Base-by-base conservation (phyloP, 225 moss, liverwort and hornwort genomes). In the Physcomitrium patens region DNA sequence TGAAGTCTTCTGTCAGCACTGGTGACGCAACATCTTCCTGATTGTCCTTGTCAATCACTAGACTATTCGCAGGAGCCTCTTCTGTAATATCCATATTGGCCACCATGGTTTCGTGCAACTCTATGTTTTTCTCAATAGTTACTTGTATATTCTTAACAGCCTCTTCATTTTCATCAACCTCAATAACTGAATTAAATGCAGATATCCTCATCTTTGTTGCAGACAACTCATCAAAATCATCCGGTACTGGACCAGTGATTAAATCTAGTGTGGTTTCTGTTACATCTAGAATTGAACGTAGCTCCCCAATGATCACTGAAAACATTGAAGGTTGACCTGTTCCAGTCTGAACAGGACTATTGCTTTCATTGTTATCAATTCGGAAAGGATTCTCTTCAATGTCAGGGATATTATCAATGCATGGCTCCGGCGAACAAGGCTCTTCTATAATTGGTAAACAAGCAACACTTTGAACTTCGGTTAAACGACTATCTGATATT, bases 391-490 rank as follows among this genome's bases (percentile, higher is more conserved):
- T 27, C 50, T 89, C 85, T 79, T 86, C 89, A 68, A 89, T 89
- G 71, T 86, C 89, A 60, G n/a, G 26, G 48, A 19, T 56, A 67
- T 20, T 62, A 71, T 70, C 54, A 50, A 61, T 60, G 54, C 47
- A 9, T 26, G 70, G 77, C 49, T 83, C 81, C 1, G 86, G 86
- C 46, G 88, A 73, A 42, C 23, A 42, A 27, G 88, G 88, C 47
- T 91, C 91, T 77, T 94, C 93, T 79, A 94, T 84, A 2, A 90
- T 87, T 42, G 91, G 90, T 19, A 82, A 70, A 80, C 93, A 93
- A 27, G 48, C 4, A 37, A 37, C 31, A 37, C 31, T 37, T 37
- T 37, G 50, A 52, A 60, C 73, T 77, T 77, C 58, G 13, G 61
- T 76, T 26, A 42, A 14, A 20, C 66, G 45, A 73, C 43, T 37